Evolutionary conservation across 176 grass and related monocot species (phyloP).

Genomic region (Cenchrus americanus): DNA sequence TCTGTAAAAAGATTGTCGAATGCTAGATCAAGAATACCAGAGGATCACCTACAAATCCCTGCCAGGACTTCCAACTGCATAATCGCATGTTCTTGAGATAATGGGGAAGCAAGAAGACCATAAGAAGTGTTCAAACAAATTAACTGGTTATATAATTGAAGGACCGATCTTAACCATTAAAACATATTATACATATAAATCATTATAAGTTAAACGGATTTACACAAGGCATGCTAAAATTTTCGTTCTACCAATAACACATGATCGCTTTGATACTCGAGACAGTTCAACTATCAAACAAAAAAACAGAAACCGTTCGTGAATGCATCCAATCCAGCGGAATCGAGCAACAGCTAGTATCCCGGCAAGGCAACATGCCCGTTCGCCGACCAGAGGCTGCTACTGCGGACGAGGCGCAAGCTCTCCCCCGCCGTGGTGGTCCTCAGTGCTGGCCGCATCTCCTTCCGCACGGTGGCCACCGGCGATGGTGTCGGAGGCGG

Average conservation of each 20-base stretch:
- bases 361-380: background rate
- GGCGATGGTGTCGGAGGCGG: background rate
- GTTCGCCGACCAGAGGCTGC: background rate
- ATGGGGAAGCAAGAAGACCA: background rate
- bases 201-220: background rate
- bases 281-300: background rate
- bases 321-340: background rate
- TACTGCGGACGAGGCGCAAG: background rate
- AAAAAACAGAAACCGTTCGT: background rate
- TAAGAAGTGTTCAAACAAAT: background rate
- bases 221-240: background rate
- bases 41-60: background rate
- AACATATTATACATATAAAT: background rate
- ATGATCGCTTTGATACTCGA: background rate
- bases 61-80: background rate
- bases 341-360: background rate
- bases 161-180: too few species aligned
- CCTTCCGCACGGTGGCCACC: background rate
- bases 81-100: background rate
- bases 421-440: background rate
- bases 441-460: background rate
- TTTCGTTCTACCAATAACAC: background rate
- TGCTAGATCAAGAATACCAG: background rate
- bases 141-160: background rate
- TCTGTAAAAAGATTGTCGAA: background rate